A percentile compares a stretch with the other conserved stretches of the same genome.
Conservation (phyloP, 2,329 filamentous ascomycete species). For the Dactylellina drechsleri region DNA sequence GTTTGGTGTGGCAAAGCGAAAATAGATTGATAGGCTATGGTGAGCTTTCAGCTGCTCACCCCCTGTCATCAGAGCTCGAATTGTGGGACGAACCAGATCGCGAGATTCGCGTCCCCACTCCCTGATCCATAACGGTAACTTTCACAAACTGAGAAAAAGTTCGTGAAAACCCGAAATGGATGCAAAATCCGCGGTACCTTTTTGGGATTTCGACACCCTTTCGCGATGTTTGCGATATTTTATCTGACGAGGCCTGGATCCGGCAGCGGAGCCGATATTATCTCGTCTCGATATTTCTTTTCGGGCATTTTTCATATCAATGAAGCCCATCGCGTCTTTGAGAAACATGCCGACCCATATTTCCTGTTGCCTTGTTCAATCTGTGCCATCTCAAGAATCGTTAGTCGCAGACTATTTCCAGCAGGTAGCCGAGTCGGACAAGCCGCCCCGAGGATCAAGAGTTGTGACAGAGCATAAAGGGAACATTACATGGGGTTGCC, state of each 20-base stretch:
- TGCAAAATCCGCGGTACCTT: slow-evolving; percentile 40
- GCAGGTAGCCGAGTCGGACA: slow-evolving; percentile 55
- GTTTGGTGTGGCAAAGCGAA: slow-evolving; percentile 54
- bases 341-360: slow-evolving; percentile 31
- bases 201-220: slow-evolving; percentile 43
- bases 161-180: slow-evolving; percentile 34
- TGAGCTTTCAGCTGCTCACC: slow-evolving; percentile 50
- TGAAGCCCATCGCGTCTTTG: slow-evolving; percentile 31
- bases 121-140: slow-evolving; percentile 48
- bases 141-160: slow-evolving; percentile 32
- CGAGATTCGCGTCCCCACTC: slow-evolving; percentile 54
- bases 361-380: slow-evolving; percentile 46
- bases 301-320: slow-evolving; percentile 4
- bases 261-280: slow-evolving; percentile 7
- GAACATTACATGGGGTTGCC: slow-evolving; percentile 26
- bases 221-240: slow-evolving; percentile 43
- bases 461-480: slow-evolving; percentile 6
- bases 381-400: slow-evolving; percentile 27
- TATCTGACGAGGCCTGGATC: slow-evolving; percentile 45
- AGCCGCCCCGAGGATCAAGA: slow-evolving; percentile 52
- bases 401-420: slow-evolving; percentile 49
- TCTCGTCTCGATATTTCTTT: background rate
- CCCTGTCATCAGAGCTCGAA: slow-evolving; percentile 52
- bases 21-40: slow-evolving; percentile 50
- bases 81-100: slow-evolving; percentile 55